Conservation (phyloP, 768 basidiomycete species). For the Tylopilus vinaceipallidus region DNA sequence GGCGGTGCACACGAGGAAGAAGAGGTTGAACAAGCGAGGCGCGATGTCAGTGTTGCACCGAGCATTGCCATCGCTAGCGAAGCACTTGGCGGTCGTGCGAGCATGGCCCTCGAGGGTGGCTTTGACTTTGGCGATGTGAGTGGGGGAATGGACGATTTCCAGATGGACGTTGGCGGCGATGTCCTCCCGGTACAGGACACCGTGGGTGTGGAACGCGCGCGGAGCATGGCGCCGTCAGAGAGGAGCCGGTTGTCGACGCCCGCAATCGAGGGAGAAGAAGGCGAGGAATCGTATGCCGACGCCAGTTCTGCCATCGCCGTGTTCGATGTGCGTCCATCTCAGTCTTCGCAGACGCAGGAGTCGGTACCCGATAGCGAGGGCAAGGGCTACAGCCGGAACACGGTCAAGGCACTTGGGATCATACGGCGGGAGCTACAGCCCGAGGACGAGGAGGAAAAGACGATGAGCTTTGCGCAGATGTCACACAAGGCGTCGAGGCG, state of each 20-base stretch:
- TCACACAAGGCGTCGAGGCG: conserved; percentile 85
- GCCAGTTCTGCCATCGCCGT: conserved; percentile 73
- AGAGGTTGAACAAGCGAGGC: conserved; percentile 69
- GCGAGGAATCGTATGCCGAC: conserved; percentile 67
- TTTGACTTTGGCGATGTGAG: conserved; percentile 65
- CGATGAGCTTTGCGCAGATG: conserved; percentile 75
- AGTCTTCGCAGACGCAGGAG: conserved; percentile 51
- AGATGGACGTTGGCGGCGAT: conserved; percentile 61
- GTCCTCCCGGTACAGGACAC: conserved; percentile 34
- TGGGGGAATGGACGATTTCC: conserved; percentile 61
- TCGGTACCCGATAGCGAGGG: conserved; percentile 49
- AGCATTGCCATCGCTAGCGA: conserved; percentile 60
- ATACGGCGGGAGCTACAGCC: conserved; percentile 71
- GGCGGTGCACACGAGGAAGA: conserved; percentile 47
- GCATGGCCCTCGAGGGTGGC: conserved; percentile 52
- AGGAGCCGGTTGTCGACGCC: conserved; percentile 69
- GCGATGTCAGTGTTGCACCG: conserved; percentile 62
- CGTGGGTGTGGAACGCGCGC: conserved; percentile 37
- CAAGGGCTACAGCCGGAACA: conserved; percentile 86
- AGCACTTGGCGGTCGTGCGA: conserved; percentile 48
- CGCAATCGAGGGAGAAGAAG: conserved; percentile 58
- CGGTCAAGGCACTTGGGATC: conserved; percentile 76
- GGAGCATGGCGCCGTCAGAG: conserved; percentile 53
- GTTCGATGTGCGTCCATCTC: conserved; percentile 65
- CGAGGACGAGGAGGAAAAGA: conserved; percentile 51